Evolutionary conservation across 2,329 filamentous ascomycete species (phyloP).

Genomic region (Ploettnerulaceae sp.): DNA sequence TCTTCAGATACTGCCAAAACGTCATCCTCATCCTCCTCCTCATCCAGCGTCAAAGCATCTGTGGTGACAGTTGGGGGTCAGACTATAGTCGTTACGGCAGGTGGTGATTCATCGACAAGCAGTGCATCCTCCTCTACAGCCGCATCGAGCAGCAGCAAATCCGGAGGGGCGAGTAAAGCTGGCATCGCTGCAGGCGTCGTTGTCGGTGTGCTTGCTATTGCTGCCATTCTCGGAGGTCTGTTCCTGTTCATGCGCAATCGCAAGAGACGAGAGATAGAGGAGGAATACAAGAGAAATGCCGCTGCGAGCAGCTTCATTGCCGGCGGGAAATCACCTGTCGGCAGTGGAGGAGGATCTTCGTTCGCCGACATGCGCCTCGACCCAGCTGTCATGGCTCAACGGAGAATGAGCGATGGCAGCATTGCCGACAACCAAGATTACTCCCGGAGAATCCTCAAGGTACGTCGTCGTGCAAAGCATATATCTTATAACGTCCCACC

Average conservation of each 20-base stretch:
- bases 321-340: constrained; percentile 56
- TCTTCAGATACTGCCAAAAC: constrained; percentile 10
- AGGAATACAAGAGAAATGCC: constrained; percentile 77
- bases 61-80: constrained; percentile 30
- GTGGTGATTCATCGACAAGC: constrained; percentile 9
- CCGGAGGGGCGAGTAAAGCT: constrained; percentile 46
- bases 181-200: constrained; percentile 86
- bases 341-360: constrained; percentile 54
- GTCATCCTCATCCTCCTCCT: constrained; percentile 15
- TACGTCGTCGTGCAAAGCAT: constrained; percentile 48
- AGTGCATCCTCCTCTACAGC: constrained; percentile 9
- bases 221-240: constrained; percentile 59
- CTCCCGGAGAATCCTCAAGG: constrained; percentile 91
- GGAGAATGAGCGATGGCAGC: constrained; percentile 87
- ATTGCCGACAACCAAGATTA: constrained; percentile 98
- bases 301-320: constrained; percentile 73
- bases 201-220: constrained; percentile 69
- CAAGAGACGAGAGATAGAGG: constrained; percentile 72
- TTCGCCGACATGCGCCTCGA: constrained; percentile 82
- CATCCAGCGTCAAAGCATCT: constrained; percentile 22
- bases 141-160: constrained; percentile 2
- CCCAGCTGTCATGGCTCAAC: constrained; percentile 72
- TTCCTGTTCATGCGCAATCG: constrained; percentile 73
- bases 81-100: constrained; percentile 31
- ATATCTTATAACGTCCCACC: background rate